These are phyloP conservation scores for Eruca vesicaria DNA, from an alignment of 441 rosid genomes.

Conservation along the genomic window DNA sequence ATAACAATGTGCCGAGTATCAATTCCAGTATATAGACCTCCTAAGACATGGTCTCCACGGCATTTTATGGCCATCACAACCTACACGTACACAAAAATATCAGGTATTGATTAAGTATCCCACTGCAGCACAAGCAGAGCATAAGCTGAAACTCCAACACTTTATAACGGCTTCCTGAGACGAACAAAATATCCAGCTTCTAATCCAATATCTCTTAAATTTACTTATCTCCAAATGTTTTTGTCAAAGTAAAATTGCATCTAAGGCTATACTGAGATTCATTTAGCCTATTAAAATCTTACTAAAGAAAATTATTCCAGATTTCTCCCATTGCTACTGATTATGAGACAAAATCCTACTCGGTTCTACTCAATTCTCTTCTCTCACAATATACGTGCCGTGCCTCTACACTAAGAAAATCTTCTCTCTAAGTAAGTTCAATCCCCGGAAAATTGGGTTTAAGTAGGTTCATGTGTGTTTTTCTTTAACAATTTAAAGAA, in stretches of 20 bases:
- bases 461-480: no score
- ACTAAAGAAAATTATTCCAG: no score
- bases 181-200: no score
- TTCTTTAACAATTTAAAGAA: background rate
- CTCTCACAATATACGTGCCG: background rate
- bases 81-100: conserved; percentile 34
- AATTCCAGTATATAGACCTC: conserved; percentile 85
- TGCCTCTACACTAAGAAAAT: no score
- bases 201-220: background rate
- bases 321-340: background rate
- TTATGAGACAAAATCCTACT: background rate
- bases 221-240: background rate
- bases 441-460: no score
- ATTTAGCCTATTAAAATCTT: background rate
- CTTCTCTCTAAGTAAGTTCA: no score
- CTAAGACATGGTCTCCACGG: conserved; percentile 69
- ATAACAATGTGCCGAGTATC: conserved; percentile 74
- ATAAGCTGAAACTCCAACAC: background rate
- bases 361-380: background rate
- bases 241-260: background rate
- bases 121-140: background rate
- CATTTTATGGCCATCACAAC: conserved; percentile 93
- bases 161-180: no score
- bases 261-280: conserved; percentile 14
- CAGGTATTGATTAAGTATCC: background rate